Conservation (phyloP, 768 basidiomycete species). For the Tephrocybe sp. region DNA sequence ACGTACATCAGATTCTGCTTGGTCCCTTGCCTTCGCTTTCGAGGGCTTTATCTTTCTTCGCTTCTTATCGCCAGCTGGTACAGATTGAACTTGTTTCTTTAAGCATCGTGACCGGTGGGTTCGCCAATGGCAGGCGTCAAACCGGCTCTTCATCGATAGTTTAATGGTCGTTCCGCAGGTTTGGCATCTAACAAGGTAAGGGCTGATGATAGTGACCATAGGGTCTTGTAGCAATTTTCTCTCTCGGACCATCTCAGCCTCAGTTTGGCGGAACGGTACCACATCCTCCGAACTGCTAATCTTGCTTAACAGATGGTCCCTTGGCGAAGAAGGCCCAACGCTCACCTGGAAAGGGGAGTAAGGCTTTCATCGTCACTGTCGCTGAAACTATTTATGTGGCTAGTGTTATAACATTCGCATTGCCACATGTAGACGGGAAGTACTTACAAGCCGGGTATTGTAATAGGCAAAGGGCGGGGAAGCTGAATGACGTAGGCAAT, state of each 20-base stretch:
- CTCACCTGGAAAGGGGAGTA: conserved; percentile 16
- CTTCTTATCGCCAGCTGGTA: conserved; percentile 5
- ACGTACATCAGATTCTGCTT: conserved; percentile 8
- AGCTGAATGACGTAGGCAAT: conserved; percentile 2
- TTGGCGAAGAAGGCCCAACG: background rate
- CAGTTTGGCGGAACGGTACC: conserved; percentile 23
- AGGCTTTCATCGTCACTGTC: conserved; percentile 11
- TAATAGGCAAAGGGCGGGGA: conserved; percentile 34
- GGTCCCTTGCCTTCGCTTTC: background rate
- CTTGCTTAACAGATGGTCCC: background rate
- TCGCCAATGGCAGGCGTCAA: conserved; percentile 67
- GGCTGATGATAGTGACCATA: conserved; percentile 50
- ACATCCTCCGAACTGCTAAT: conserved; percentile 3
- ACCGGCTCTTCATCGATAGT: conserved; percentile 65
- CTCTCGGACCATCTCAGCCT: conserved; percentile 50
- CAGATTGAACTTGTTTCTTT: conserved; percentile 31
- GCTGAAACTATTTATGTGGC: conserved; percentile 13
- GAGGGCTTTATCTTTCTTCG: conserved; percentile 3
- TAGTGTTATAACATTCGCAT: conserved; percentile 44
- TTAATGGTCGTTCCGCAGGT: conserved; percentile 60
- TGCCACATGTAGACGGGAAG: conserved; percentile 37
- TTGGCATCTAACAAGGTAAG: conserved; percentile 52
- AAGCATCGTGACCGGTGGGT: conserved; percentile 63
- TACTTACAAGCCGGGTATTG: conserved; percentile 56
- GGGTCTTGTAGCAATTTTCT: conserved; percentile 52